Base-by-base conservation (phyloP, 2,329 filamentous ascomycete genomes). In the Decorospora gaudefroyi region DNA sequence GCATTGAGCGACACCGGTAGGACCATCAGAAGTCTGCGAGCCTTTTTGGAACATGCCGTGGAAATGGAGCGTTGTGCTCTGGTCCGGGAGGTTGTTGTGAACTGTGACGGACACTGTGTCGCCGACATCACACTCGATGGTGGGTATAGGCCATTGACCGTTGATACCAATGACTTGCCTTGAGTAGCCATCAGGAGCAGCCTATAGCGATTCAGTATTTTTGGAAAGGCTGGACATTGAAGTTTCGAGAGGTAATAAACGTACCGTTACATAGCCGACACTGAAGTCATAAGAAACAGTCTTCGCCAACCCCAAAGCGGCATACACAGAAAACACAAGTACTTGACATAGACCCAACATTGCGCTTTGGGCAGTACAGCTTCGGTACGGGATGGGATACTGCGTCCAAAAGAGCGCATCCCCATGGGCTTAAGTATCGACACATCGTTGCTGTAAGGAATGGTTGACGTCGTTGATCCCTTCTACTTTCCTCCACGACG, bases 121-220 rank as follows among this genome's bases (percentile, higher is more conserved):
- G 25, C 85, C 85, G 35, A 83, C 72, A 33, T 77, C 78, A 25
- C 80, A 84, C 37, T 80, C 76, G 43, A 90, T 84, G 17, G 72
- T 69, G 1, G 88, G 88, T 4, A 48, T 51, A 0, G 51, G 51
- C 35, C 50, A 37, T 71, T 84, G 68, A 4, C 81, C 81, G 60
- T 93, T 92, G 72, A 93, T 86, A 31, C 86, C 87, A 62, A 92
- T 88, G 3, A 81, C 80, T n/a, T 82, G 78, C 21, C 87, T 78
- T 26, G 80, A 75, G 46, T 78, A 78, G 15, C 83, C 84, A 71
- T 92, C 88, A 0, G 88, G 88, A 4, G 59, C 30, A 21, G 44
- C 44, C 44, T 43, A 17, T 2, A 4, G 2, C 3, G 12, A 17
- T 23, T 47, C 2, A 47, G 44, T 9, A 26, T 16, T 18, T 0